These are phyloP conservation scores for Penicillium psychrofluorescens DNA, from an alignment of 495 filamentous ascomycete genomes.

Conservation along the genomic window DNA sequence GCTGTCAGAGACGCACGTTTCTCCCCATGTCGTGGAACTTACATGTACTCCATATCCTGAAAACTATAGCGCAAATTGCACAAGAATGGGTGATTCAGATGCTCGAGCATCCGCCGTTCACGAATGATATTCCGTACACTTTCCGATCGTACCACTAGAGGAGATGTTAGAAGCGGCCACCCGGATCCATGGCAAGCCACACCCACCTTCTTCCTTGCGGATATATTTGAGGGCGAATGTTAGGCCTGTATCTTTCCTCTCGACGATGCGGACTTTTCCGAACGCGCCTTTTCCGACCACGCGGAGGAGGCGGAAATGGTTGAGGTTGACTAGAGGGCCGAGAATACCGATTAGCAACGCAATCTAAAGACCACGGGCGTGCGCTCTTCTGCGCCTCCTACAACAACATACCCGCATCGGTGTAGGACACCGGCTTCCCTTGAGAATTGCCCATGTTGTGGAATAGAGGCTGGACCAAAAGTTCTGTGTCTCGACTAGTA, in stretches of 20 bases:
- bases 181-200: slow-evolving; percentile 16
- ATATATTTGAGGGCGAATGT: slow-evolving; percentile 98
- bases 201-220: slow-evolving; percentile 89
- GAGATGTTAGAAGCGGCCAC: background rate
- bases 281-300: slow-evolving; percentile 98
- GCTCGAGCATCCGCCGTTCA: slow-evolving; percentile 94
- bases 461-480: slow-evolving; percentile 9
- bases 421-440: slow-evolving; percentile 86
- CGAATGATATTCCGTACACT: slow-evolving; percentile 97
- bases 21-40: slow-evolving; percentile 23
- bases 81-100: slow-evolving; percentile 94
- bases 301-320: slow-evolving; percentile 90
- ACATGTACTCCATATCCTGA: slow-evolving; percentile 99
- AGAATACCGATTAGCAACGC: background rate
- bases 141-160: slow-evolving; percentile 85
- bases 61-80: slow-evolving; percentile 99
- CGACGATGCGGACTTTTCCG: slow-evolving; percentile 96
- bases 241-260: slow-evolving; percentile 88
- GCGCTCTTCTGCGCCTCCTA: no score
- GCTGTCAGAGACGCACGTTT: slow-evolving; percentile 13
- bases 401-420: slow-evolving; percentile 74
- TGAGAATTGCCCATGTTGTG: slow-evolving; percentile 82
- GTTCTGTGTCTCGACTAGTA: slow-evolving; percentile 10
- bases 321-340: slow-evolving; percentile 70
- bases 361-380: no score